Conservation (phyloP, 257 asterid species). For the Nyctanthes arbortristis region DNA sequence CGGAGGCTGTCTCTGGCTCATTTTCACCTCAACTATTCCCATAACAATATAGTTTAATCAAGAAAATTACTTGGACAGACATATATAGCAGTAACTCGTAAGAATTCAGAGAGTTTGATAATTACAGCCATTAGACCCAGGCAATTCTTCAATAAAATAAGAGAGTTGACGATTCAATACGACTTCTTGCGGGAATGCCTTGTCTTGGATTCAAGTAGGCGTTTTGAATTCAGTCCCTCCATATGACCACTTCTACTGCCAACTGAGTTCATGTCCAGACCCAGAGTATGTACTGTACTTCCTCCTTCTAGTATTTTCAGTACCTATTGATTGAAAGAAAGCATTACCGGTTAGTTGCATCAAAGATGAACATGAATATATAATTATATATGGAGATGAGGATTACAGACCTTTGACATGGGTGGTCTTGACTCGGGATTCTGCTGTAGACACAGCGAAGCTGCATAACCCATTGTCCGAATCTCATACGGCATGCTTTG, state of each 20-base stretch:
- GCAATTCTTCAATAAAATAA: no score
- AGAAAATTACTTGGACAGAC: no score
- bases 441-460: constrained; percentile 71
- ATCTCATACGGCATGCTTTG: constrained; percentile 58
- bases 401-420: constrained; percentile 73
- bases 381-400: not conserved
- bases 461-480: constrained; percentile 68
- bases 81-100: no score
- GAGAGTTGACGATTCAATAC: no score
- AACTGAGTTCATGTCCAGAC: constrained; percentile 42
- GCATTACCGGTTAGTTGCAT: not conserved
- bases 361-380: not conserved
- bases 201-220: constrained; percentile 30
- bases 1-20: no score
- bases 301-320: constrained; percentile 75
- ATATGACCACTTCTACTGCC: constrained; percentile 68
- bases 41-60: no score
- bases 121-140: no score
- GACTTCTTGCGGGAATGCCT: constrained; percentile 56
- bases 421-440: constrained; percentile 81
- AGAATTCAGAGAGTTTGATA: no score
- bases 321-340: constrained; percentile 36
- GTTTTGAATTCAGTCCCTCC: constrained; percentile 38
- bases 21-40: no score
- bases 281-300: constrained; percentile 33